Base-by-base conservation (phyloP, 2,329 filamentous ascomycete genomes). In the Tolypocladium album region DNA sequence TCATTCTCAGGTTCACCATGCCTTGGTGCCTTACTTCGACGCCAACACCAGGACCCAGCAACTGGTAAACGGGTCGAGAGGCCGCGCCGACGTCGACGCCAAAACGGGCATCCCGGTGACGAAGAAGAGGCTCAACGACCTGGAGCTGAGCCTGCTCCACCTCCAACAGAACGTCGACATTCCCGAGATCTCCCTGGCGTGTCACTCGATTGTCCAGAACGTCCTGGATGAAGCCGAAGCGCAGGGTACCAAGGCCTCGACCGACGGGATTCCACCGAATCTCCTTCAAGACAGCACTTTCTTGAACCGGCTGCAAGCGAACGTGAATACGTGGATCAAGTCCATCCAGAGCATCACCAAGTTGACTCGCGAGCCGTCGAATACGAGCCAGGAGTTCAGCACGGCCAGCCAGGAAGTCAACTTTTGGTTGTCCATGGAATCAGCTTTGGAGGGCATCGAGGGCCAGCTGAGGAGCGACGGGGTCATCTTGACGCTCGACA, bases 111-210 rank as follows among this genome's bases (percentile, higher is more conserved):
- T 99, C 63, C 92, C 94, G 20, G 91, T 93, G n/a, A 93, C 94
- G 24, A 96, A 96, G 80, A 96, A 96, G 83, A 90, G 92, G 70
- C 88, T 97, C 73, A 94, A 93, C 57, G 95, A 99, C 73, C 77
- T 99, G 66, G 92, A 96, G 73, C 81, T 96, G 67, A 94, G 89
- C 66, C 78, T 99, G 68, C 82, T 92, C 61, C 93, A 99, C 70
- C 80, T 99, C 59, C 92, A 97, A 75, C 92, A 99, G 74, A 97
- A 99, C 74, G 92, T 96, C 60, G 95, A 99, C 74, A 97, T 99
- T 58, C 94, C 94, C 24, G 91, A 96, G 67, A 83, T 97, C 58
- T 88, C 90, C 22, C 79, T 99, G 63, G 87, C 90, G 13, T 88
- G 97, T 65, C 92, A 97, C 69, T 89, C 92, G 36, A 83, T 95